Conservation (phyloP, 2,329 filamentous ascomycete genomes). For the Neofusicoccum kwambonambiense region DNA sequence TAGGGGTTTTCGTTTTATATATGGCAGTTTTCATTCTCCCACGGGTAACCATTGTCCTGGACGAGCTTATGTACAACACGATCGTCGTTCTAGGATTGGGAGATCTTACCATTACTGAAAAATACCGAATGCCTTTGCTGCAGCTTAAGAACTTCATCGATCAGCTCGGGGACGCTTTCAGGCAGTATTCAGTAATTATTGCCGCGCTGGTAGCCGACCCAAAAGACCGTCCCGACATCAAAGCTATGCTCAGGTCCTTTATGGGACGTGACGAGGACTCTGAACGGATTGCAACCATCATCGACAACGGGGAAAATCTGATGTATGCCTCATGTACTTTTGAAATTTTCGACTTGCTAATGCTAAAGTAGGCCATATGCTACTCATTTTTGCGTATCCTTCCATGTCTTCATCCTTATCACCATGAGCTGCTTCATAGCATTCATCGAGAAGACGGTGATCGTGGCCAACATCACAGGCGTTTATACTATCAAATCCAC, state of each 20-base stretch:
- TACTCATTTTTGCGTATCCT: not conserved
- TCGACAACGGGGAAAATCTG: too few species aligned
- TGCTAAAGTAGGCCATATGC: not conserved
- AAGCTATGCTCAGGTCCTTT: too few species aligned
- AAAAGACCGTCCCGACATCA: too few species aligned
- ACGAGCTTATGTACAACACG: not conserved
- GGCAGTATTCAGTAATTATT: too few species aligned
- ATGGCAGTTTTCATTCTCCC: not conserved
- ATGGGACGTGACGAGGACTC: too few species aligned
- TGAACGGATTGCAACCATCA: too few species aligned
- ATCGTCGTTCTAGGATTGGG: not conserved
- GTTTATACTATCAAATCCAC: not conserved
- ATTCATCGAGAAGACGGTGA: not conserved
- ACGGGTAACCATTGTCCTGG: too few species aligned
- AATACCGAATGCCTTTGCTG: too few species aligned
- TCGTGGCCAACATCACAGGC: not conserved
- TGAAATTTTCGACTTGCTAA: not conserved
- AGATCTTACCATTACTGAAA: not conserved
- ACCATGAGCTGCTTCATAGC: not conserved
- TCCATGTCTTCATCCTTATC: not conserved
- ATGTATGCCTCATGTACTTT: not conserved
- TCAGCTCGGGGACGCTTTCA: too few species aligned
- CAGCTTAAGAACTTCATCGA: not conserved
- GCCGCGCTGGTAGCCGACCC: too few species aligned
- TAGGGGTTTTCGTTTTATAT: not conserved